Percentiles rank a stretch among this genome's conserved stretches.
Conservation (phyloP, 768 basidiomycete species). For the Suillus fuscotomentosus region DNA sequence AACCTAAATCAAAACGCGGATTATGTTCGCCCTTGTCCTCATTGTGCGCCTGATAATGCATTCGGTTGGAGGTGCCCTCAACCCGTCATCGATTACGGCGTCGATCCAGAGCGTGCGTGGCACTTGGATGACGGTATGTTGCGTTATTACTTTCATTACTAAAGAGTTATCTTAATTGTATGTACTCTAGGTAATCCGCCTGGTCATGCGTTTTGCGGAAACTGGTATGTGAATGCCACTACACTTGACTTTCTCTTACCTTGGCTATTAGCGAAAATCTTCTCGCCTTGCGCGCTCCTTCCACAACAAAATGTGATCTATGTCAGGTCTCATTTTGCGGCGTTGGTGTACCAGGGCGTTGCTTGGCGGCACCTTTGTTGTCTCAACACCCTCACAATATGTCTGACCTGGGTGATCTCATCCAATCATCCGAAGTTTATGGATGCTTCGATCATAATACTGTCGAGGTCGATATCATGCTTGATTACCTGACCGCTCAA, state of each 20-base stretch:
- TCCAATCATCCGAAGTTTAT: conserved; percentile 73
- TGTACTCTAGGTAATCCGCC: conserved; percentile 44
- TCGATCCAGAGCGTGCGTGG: conserved; percentile 74
- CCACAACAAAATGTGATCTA: conserved; percentile 81
- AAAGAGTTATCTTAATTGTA: neutral
- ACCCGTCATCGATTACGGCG: conserved; percentile 70
- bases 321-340: conserved; percentile 85
- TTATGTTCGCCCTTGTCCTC: conserved; percentile 76
- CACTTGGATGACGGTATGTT: conserved; percentile 64
- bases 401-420: conserved; percentile 67
- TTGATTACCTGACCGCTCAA: conserved; percentile 72
- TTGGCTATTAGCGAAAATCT: conserved; percentile 59
- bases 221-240: conserved; percentile 51
- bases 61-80: conserved; percentile 82
- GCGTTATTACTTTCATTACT: neutral
- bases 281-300: conserved; percentile 68
- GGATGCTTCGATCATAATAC: conserved; percentile 78
- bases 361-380: conserved; percentile 54
- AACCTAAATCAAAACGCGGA: conserved; percentile 62
- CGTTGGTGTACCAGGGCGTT: conserved; percentile 72
- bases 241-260: conserved; percentile 1
- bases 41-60: conserved; percentile 66
- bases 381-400: conserved; percentile 70
- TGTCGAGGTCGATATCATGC: conserved; percentile 80
- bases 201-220: conserved; percentile 78